Percentiles rank a stretch among this genome's conserved stretches.
Evolutionary conservation across 352 stramenopile genomes (phyloP).

Genomic region (Nothophytophthora sp.): DNA sequence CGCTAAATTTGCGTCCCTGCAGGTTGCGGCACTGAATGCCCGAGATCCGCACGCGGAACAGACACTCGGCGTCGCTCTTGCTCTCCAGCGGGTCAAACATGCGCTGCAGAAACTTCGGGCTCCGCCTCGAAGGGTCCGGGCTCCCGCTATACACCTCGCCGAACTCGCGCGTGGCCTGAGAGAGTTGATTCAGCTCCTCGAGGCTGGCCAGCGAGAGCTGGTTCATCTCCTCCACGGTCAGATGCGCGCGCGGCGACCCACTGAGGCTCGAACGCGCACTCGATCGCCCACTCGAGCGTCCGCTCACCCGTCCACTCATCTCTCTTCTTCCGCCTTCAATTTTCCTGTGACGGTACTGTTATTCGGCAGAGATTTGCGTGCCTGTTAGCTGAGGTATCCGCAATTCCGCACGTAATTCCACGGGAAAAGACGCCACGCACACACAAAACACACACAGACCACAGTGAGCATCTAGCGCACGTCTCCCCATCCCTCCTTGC

Average conservation of each 20-base stretch:
- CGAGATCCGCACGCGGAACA: conserved; percentile 85
- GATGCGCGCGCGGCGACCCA: conserved; percentile 42
- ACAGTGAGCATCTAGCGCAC: too few relatives aligned
- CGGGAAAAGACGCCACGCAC: background rate
- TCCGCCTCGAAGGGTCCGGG: conserved; percentile 34
- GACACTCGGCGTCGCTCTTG: conserved; percentile 61
- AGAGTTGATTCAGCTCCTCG: conserved; percentile 75
- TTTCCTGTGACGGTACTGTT: too few relatives aligned
- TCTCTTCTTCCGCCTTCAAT: too few relatives aligned
- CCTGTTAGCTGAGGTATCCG: background rate
- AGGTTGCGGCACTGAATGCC: conserved; percentile 90
- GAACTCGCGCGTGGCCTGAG: conserved; percentile 74
- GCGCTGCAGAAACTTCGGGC: conserved; percentile 63
- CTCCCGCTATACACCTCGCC: conserved; percentile 61
- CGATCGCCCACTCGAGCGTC: conserved; percentile 20
- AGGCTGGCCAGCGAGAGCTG: conserved; percentile 39
- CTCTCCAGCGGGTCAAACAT: conserved; percentile 72
- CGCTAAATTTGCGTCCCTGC: conserved; percentile 73
- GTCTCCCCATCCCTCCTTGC: too few relatives aligned
- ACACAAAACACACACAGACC: too few relatives aligned
- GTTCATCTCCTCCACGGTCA: conserved; percentile 44
- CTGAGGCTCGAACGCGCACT: conserved; percentile 40
- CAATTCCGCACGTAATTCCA: background rate
- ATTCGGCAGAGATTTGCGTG: too few relatives aligned
- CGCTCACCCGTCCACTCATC: conserved; percentile 10